Conservation (phyloP, 768 basidiomycete species). For the Suillus subaureus region DNA sequence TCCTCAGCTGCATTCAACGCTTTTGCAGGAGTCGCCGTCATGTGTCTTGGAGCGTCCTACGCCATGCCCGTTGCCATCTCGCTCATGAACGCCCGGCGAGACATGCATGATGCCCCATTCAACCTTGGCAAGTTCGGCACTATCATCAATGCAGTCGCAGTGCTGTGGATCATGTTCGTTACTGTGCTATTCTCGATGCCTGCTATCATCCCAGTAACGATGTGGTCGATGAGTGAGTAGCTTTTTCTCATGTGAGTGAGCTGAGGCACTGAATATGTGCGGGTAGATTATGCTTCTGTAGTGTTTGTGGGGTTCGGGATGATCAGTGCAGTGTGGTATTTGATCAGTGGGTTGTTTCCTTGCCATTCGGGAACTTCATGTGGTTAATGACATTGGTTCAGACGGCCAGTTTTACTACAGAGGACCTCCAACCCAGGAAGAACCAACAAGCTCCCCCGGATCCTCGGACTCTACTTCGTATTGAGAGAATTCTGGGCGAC, state of each 20-base stretch:
- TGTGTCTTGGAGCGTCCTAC: conserved; percentile 66
- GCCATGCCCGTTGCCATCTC: conserved; percentile 62
- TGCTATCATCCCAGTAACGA: conserved; percentile 56
- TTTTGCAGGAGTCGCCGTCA: conserved; percentile 67
- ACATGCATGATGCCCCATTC: conserved; percentile 53
- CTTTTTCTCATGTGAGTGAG: neutral
- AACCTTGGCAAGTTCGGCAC: conserved; percentile 47
- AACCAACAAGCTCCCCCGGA: conserved; percentile 2
- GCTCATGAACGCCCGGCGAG: conserved; percentile 44
- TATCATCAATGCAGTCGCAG: conserved; percentile 50
- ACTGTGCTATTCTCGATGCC: conserved; percentile 74
- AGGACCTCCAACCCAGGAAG: conserved; percentile 43
- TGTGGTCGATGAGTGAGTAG: conserved; percentile 48
- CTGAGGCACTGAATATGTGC: neutral
- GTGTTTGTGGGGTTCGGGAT: conserved; percentile 65
- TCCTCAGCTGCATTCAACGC: conserved; percentile 67
- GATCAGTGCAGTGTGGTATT: conserved; percentile 64
- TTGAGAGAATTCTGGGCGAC: neutral
- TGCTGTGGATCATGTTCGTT: conserved; percentile 63
- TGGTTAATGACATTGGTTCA: conserved; percentile 19
- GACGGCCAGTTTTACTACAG: conserved; percentile 46
- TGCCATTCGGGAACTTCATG: neutral
- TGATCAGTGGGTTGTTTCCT: conserved; percentile 45
- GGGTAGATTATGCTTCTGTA: conserved; percentile 64
- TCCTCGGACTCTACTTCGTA: neutral